phyloP scores from a whole-genome alignment of 495 filamentous ascomycete genomes.

The Acidiella bohemica region DNA sequence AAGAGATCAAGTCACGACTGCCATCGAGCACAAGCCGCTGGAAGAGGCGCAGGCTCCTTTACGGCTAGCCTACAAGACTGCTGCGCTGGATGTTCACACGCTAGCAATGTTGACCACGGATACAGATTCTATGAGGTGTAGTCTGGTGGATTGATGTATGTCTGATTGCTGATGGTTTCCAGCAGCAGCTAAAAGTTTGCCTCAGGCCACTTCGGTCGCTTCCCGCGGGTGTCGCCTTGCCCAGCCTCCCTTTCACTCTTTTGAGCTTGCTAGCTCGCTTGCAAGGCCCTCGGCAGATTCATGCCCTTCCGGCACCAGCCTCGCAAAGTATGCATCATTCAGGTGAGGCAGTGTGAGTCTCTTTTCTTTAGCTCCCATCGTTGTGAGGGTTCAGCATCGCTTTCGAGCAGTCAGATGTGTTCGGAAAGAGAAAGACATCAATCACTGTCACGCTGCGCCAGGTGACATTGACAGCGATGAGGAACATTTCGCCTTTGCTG shows the following conservation, averaged over 20 bases:
- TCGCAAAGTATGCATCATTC: background rate
- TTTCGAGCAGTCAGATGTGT: background rate
- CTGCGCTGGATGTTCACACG: too few species aligned
- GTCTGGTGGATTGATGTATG: too few species aligned
- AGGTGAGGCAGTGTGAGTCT: conserved; percentile 4
- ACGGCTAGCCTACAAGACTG: too few species aligned
- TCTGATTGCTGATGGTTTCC: too few species aligned
- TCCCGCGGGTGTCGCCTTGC: too few species aligned
- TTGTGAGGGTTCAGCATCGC: background rate
- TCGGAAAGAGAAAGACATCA: background rate
- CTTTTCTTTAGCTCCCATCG: background rate
- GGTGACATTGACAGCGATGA: background rate
- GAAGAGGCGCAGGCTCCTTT: too few species aligned
- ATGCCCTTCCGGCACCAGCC: conserved; percentile 1
- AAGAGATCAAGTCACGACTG: too few species aligned
- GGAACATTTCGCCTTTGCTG: background rate
- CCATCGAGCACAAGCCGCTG: too few species aligned
- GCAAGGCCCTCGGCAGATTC: conserved; percentile 8
- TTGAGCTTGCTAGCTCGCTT: background rate
- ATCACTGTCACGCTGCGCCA: background rate
- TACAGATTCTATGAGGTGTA: too few species aligned
- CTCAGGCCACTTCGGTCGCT: too few species aligned
- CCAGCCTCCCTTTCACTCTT: background rate
- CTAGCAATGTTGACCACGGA: too few species aligned
- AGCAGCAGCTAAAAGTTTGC: too few species aligned